Conservation (phyloP, 805 yeast genomes). For the Monosporozyma yasuniensis region DNA sequence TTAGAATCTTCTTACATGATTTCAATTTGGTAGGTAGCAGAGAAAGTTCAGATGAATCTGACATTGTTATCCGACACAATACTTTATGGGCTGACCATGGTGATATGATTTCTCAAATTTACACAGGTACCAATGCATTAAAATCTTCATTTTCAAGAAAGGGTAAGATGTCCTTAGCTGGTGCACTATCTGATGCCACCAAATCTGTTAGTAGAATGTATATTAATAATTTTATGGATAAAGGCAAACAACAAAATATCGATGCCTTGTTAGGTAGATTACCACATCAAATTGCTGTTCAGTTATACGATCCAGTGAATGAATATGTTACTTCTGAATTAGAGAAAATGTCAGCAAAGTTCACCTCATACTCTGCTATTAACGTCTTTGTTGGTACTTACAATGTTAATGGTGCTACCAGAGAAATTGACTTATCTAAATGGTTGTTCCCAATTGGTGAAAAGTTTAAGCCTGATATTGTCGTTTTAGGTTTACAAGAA, state of each 20-base stretch:
- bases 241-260: slow-evolving; percentile 79
- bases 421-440: slow-evolving; percentile 45
- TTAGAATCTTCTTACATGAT: slow-evolving; percentile 45
- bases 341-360: slow-evolving; percentile 34
- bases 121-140: slow-evolving; percentile 95
- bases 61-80: slow-evolving; percentile 64
- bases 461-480: slow-evolving; percentile 58
- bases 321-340: slow-evolving; percentile 72
- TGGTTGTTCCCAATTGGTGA: slow-evolving; percentile 81
- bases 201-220: slow-evolving; percentile 92
- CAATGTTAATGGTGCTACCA: slow-evolving; percentile 70
- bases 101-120: slow-evolving; percentile 88
- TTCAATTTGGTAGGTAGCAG: slow-evolving; percentile 27
- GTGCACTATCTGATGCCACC: slow-evolving; percentile 94
- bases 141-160: slow-evolving; percentile 90
- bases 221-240: slow-evolving; percentile 91
- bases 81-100: slow-evolving; percentile 98
- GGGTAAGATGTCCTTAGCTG: slow-evolving; percentile 94
- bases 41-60: slow-evolving; percentile 35
- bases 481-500: slow-evolving; percentile 89
- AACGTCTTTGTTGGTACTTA: slow-evolving; percentile 74
- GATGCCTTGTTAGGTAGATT: slow-evolving; percentile 79
- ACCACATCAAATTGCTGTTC: slow-evolving; percentile 60
- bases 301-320: slow-evolving; percentile 76
- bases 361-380: slow-evolving; percentile 52